Evolutionary conservation across 768 basidiomycete species (phyloP), one percentile per base, ranked within the genome.

Genomic region (Lentinula detonsa): DNA sequence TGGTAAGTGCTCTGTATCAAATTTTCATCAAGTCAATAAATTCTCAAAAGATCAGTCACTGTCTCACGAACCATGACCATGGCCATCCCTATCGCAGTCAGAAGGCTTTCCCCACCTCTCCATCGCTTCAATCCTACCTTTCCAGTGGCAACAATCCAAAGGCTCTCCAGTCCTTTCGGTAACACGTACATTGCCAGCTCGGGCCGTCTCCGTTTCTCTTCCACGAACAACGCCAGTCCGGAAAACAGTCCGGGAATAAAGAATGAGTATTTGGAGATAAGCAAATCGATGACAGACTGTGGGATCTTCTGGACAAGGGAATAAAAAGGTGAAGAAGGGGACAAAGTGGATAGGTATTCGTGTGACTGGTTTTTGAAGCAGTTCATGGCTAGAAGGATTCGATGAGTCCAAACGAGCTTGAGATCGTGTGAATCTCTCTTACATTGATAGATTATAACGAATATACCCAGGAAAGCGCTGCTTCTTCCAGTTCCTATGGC

Each of bases 131-230:
- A 84, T 74, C 84, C 85, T 1, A 90, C 89, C 63, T 86, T 84
- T 13, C 90, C 89, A 28, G 90, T 73, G 8, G 87, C 83, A 69
- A 86, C 85, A 0, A 87, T 78, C 95, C 94, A 98, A n/a, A 84
- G 84, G 58, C 91, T 92, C 76, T 98, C 95, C 39, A 98, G 71
- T 0, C 85, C 92, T 71, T 94, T 92, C 4, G 96, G 96, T 28
- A 98, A 74, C 1, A 87, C 88, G 69, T 90, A 94, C 93, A 94
- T 92, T 63, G 95, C 93, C 64, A 98, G 76, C 74, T 98, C 96
- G 1, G 85, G 90, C 4, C 95, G 81, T n/a, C 96, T 80, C 67
- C 88, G 82, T 75, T 84, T 87, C 68, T 93, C 95, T 68, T 98
- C 96, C 3, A 95, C 81, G 61, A 97, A 85, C 52, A 98, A 74